Evolutionary conservation across 139 green algal genomes (phyloP), one percentile per base, ranked within the genome.

Genomic region (Coelastrella sp.): DNA sequence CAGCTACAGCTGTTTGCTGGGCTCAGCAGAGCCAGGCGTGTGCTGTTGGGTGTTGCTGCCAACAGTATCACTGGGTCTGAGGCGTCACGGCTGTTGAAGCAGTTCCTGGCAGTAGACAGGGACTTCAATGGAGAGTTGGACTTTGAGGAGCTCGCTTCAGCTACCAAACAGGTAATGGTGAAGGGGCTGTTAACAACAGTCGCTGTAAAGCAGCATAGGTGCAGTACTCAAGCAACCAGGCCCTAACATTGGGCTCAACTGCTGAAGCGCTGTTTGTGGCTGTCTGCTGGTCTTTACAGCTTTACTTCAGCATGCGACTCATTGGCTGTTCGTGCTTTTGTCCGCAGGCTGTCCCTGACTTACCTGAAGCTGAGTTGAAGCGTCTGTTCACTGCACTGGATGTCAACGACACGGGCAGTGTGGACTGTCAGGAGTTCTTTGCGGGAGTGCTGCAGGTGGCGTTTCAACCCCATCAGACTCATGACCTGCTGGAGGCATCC

Each of bases 391-490:
- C 75, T 11, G 93, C 93, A 4, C 91, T 95, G 87, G 93, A 95
- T 19, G 91, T 95, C 5, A 91, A 95, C 83, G 75, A 91, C 74
- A 94, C 92, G 0, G 93, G 93, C 83, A 94, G 83, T 16, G 92
- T 95, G n/a, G 93, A 94, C 64, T 71, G 91, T 5, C 89, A 93
- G 88, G 93, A 95, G 90, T 95, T 95, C 85, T 93, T 95, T 86
- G 93, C 93, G 3, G 90, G 90, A 4, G 91, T 95, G 58, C 85
- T 95, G 20, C 92, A 93, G 83, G 88, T 82, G 32, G 83, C 68
- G 0, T 60, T 91, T 14, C 80, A 92, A 74, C 85, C 92, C 7
- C 86, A 90, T 13, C 89, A 92, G 82, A 92, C 78, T 17, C 90
- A 85, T 66, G 89, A 57, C 5, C 76, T 90, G 75, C 77, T 92